These are phyloP conservation scores for Pseudognaphalium luteoalbum DNA, from an alignment of 129 eudicot species.

Conservation along the genomic window DNA sequence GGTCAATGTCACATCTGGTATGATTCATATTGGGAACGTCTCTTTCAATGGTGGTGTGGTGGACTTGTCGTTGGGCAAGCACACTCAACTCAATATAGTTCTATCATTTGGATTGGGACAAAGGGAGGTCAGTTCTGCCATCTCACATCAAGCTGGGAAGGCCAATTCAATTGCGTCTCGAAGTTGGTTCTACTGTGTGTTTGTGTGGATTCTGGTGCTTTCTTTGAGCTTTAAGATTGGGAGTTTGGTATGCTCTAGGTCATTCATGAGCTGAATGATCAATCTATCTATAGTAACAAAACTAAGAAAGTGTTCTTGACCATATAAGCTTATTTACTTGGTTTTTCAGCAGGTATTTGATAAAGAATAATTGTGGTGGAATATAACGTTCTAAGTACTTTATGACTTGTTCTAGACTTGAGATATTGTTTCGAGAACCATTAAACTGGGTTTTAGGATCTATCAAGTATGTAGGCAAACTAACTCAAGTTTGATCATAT, in stretches of 20 bases:
- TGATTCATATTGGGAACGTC: conserved; percentile 56
- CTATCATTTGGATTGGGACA: conserved; percentile 60
- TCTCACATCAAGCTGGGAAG: conserved; percentile 38
- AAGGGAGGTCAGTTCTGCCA: conserved; percentile 20
- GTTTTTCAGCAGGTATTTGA: conserved; percentile 8
- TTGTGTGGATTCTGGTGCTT: conserved; percentile 53
- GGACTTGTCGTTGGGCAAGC: conserved; percentile 51
- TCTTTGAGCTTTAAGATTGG: conserved; percentile 67
- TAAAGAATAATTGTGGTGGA: conserved; percentile 14
- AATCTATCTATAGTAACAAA: neutral
- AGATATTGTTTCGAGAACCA: neutral
- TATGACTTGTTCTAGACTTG: neutral
- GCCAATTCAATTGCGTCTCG: conserved; percentile 37
- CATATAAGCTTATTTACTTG: conserved; percentile 1
- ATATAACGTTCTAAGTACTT: neutral
- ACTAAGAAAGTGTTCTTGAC: neutral
- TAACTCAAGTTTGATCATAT: neutral
- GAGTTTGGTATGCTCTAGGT: conserved; percentile 43
- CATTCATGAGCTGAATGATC: conserved; percentile 34
- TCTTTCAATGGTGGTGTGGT: conserved; percentile 40
- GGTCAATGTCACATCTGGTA: conserved; percentile 64
- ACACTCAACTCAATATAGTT: conserved; percentile 47
- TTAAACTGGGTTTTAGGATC: neutral
- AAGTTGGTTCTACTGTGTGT: conserved; percentile 49
- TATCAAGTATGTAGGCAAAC: neutral